Evolutionary conservation across 2,329 filamentous ascomycete genomes (phyloP), one percentile per base, ranked within the genome.

Genomic region (Gaeumannomyces sp.): DNA sequence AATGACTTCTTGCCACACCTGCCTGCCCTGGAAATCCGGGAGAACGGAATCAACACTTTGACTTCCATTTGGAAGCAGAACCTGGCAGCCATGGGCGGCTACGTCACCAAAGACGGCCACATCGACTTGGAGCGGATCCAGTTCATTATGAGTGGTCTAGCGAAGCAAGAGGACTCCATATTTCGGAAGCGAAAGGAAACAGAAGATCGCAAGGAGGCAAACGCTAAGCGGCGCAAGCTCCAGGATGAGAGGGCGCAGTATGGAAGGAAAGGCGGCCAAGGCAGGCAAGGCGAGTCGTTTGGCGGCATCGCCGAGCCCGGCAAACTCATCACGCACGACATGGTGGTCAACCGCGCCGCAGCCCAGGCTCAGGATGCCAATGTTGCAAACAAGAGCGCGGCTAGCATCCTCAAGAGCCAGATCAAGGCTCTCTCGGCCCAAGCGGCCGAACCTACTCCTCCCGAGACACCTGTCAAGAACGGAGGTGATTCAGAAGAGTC

Each of bases 1-100:
- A 99, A 99, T 77, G 96, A 99, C 80, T 99, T 99, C 79, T 80
- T 99, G 70, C 95, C 95, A 62, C 95, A 99, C 82, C 81, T 99
- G 66, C 95, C 95, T n/a, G 96, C 94, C 72, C 83, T 99, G 66
- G 95, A 98, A 76, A 98, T 99, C 75, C 88, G 95, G 67, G 95
- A 99, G 73, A 93, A 97, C 74, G 94, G 94, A 61, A 99, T 99
- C 73, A 94, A 99, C 74, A 96, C 93, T 0, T 82, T 99, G 65
- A 96, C 93, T 69, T 89, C 92, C n/a, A 95, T 99, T 65, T 99
- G 96, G 95, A 89, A 92, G 73, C 93, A 97, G 70, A 96, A 96
- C 68, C 81, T 98, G 27, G 90, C 93, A 4, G 76, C 85, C 56
- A 97, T 99, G 93, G 93, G 93, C 60, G 95, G 95, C 16, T 99